phyloP scores from a whole-genome alignment of 2,329 filamentous ascomycete genomes.

The Xylaria hypoxylon region DNA sequence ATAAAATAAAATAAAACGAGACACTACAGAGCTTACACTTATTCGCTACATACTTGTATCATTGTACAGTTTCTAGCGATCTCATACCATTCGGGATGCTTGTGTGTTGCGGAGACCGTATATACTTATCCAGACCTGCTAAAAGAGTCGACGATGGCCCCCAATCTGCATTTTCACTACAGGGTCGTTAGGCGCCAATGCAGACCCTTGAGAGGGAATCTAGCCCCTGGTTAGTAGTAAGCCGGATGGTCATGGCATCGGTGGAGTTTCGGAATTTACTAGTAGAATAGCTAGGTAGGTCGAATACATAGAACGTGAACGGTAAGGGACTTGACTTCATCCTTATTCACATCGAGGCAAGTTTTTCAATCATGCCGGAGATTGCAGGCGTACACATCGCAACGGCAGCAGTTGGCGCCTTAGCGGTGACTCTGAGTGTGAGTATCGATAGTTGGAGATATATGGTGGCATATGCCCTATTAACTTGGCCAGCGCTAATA shows the following conservation, averaged over 20 bases:
- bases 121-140: background rate
- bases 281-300: background rate
- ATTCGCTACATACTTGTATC: no score
- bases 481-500: conserved; percentile 8
- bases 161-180: conserved; percentile 1
- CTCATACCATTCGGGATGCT: background rate
- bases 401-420: conserved; percentile 16
- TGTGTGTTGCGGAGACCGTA: conserved; percentile 1
- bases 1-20: no score
- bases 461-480: background rate
- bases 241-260: background rate
- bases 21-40: no score
- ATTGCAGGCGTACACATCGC: conserved; percentile 16
- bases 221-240: background rate
- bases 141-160: conserved; percentile 2
- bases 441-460: conserved; percentile 3
- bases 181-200: conserved; percentile 8
- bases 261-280: background rate
- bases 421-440: conserved; percentile 20
- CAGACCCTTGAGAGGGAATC: background rate
- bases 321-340: background rate
- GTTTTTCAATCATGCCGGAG: conserved; percentile 17
- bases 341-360: background rate
- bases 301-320: background rate
- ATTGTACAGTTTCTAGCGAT: background rate